A percentile compares a stretch with the other conserved stretches of the same genome.
These are phyloP conservation scores for Fusarium sororula DNA, from an alignment of 2,329 filamentous ascomycete species.

Conservation along the genomic window DNA sequence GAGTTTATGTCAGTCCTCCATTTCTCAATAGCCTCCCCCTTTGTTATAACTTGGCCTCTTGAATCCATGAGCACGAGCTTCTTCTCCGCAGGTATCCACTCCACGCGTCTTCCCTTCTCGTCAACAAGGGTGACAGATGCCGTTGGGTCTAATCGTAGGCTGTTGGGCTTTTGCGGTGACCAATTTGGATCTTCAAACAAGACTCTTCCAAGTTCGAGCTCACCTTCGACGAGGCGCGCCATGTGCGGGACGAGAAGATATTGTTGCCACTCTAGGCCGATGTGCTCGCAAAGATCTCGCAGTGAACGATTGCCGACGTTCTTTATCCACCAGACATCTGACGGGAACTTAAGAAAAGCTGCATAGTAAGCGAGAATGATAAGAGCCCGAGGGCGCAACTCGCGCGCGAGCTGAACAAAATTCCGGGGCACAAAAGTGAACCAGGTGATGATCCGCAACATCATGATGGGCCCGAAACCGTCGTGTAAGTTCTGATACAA, in stretches of 20 bases:
- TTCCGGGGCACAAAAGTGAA: conserved; percentile 59
- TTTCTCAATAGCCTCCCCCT: conserved; percentile 1
- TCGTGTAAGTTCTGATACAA: conserved; percentile 59
- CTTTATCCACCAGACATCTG: conserved; percentile 60
- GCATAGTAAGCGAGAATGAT: conserved; percentile 64
- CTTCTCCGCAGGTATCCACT: conserved; percentile 32
- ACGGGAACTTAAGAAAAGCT: conserved; percentile 57
- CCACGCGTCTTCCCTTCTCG: conserved; percentile 35
- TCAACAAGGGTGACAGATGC: conserved; percentile 33
- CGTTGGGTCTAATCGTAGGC: conserved; percentile 21
- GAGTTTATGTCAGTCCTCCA: neutral
- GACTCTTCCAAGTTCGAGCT: conserved; percentile 50
- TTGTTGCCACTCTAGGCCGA: conserved; percentile 53
- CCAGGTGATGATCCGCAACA: conserved; percentile 62
- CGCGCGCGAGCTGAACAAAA: conserved; percentile 56
- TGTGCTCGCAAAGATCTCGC: conserved; percentile 51
- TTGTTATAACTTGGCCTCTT: neutral
- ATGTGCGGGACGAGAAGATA: conserved; percentile 54
- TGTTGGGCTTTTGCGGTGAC: conserved; percentile 41
- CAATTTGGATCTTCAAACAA: conserved; percentile 57
- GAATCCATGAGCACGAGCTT: conserved; percentile 35
- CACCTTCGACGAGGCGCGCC: conserved; percentile 47
- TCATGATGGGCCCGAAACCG: conserved; percentile 56
- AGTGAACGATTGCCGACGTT: conserved; percentile 59
- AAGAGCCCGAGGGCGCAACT: conserved; percentile 56